Evolutionary conservation across 257 asterid genomes (phyloP).

Genomic region (Nicotiana otophora): DNA sequence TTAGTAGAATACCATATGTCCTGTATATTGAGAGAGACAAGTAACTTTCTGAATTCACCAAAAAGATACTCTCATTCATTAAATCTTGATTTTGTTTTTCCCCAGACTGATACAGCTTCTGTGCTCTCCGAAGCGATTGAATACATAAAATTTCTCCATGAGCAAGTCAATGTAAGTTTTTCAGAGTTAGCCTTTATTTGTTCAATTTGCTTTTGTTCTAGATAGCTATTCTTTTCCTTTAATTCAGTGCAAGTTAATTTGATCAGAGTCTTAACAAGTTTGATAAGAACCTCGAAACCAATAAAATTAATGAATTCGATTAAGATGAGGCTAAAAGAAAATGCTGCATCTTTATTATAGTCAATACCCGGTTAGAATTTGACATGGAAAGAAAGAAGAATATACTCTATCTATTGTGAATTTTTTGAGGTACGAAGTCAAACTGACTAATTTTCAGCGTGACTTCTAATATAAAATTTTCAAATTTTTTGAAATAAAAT

Average conservation of each 20-base stretch:
- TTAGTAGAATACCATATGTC: background rate
- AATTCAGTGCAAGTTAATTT: background rate
- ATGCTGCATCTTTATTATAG: background rate
- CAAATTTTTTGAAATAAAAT: background rate
- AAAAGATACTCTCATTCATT: background rate
- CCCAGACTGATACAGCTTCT: slow-evolving; percentile 95
- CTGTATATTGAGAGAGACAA: background rate
- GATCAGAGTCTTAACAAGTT: background rate
- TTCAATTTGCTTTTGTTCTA: background rate
- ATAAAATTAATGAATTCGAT: background rate
- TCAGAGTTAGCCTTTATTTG: background rate
- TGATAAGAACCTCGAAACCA: background rate
- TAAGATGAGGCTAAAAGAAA: background rate
- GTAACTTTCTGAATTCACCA: background rate
- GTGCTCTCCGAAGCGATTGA: slow-evolving; percentile 90
- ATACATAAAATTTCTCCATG: slow-evolving; percentile 81
- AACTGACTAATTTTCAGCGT: no score
- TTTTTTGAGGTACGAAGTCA: background rate
- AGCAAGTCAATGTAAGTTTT: slow-evolving; percentile 73
- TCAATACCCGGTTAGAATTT: background rate
- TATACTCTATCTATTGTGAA: no score
- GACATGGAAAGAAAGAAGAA: background rate
- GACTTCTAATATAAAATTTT: no score
- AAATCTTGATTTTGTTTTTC: background rate
- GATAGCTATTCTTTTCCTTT: background rate